Evolutionary conservation across 2,329 filamentous ascomycete species (phyloP), one percentile per base, ranked within the genome.

Genomic region (Penicillium sp.): DNA sequence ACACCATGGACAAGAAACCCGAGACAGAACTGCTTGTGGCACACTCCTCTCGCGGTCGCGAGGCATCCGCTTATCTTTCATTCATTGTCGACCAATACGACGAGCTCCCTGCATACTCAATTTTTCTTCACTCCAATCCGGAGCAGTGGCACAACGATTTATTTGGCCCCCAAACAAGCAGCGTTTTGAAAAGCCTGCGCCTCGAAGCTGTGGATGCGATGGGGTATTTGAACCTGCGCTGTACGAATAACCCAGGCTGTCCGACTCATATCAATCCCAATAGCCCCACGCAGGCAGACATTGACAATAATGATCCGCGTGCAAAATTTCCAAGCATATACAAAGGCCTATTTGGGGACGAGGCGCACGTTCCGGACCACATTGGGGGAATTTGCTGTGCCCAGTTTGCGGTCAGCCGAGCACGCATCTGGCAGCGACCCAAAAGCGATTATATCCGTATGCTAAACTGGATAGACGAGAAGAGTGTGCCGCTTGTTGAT

Each of bases 11-110:
- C 19, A 29, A 47, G 15, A 31, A 43, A 2, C 59, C 57, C 24
- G 54, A 57, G 31, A 37, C 37, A 7, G 48, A 48, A 6, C 43
- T 58, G 1, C 52, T 58, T 2, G n/a, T 45, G 3, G 32, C 59
- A 29, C 26, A 38, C 8, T 49, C 43, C 6, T 22, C 32, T 40
- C 51, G 82, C 61, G 81, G 81, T 17, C 76, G 81, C 54, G 81
- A 84, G 63, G 78, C 76, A 24, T 76, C 80, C 65, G 73, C 80
- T 5, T 82, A 83, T 58, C 69, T 81, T 22, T 77, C 74, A n/a
- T 82, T 80, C 62, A 73, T 83, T 55, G 75, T 81, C 59, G 77
- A 82, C 59, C 73, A 77, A 61, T 83, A 83, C 67, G 73, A 82
- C 53, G 57, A 70, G 6, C 70, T 83, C 3, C 75, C 79, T 3